Evolutionary conservation across 148 eudicot species (phyloP), one percentile per base, ranked within the genome.

Genomic region (Camellia japonica): DNA sequence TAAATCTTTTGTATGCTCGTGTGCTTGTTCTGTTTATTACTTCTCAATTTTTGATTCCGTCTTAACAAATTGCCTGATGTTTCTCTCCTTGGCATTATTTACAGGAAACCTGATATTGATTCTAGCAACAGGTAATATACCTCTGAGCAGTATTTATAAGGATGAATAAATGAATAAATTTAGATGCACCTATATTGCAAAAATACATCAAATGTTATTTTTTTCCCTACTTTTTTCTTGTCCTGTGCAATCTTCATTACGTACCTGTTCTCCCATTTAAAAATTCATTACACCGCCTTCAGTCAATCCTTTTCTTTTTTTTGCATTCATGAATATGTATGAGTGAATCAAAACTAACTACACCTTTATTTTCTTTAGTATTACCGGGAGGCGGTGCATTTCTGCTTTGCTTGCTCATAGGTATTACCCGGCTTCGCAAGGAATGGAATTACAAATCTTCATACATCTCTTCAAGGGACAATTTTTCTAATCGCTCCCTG

Each of bases 401-500:
- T 20, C 4, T 74, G 19, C 30, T 73, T 56, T 73, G 30, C 49
- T 7, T 52, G 52, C 55, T 69, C 78, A 8, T 75, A 8, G 14
- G 70, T 76, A 49, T 44, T 13, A 75, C 80, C n/a, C 77, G 83
- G 69, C 46, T 46, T 8, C 71, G 51, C 12, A 82, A 71, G 71
- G 83, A 79, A 71, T 44, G 47, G 30, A 80, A 10, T n/a, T 64
- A 15, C 13, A 60, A 16, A 1, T n/a, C 42, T 19, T 52, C 75
- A 54, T 64, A 69, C 19, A 49, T 71, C 5, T 55, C 19, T 12
- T 68, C 74, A n/a, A 77, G 80, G 61, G 60, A 69, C 72, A 6
- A 18, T 38, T 86, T 86, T 55, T 83, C 46, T 1, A 65, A 52
- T 58, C 83, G 74, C 46, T 79, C 82, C 62, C 61, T 76, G 5